A percentile compares a stretch with the other conserved stretches of the same genome.
These are phyloP conservation scores for Bodo saltans DNA, from an alignment of 78 protist species.

Conservation along the genomic window DNA sequence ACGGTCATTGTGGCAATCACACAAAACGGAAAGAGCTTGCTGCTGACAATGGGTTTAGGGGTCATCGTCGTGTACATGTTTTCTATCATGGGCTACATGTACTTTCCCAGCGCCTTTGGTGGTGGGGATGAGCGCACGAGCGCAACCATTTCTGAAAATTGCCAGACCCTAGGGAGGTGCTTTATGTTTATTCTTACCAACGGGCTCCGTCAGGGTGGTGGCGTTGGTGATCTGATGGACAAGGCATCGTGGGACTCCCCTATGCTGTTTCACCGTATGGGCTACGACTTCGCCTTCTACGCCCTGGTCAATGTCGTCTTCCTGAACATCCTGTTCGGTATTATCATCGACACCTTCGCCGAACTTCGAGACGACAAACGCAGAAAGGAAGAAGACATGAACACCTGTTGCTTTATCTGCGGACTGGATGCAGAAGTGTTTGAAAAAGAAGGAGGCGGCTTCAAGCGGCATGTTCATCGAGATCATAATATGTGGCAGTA, in stretches of 20 bases:
- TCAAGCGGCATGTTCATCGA: too few species aligned
- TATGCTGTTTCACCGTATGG: neutral
- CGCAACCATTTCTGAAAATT: too few species aligned
- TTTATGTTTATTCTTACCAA: neutral
- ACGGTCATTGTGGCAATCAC: conserved; percentile 28
- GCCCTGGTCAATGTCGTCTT: conserved; percentile 49
- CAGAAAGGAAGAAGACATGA: conserved; percentile 20
- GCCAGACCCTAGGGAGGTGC: conserved; percentile 20
- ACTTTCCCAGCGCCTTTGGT: neutral
- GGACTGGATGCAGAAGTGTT: conserved; percentile 36
- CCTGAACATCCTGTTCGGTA: conserved; percentile 63
- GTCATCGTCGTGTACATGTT: conserved; percentile 14
- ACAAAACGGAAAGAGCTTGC: conserved; percentile 16
- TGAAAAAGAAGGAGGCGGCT: too few species aligned
- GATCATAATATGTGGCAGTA: too few species aligned
- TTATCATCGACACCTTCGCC: conserved; percentile 76
- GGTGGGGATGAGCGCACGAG: too few species aligned
- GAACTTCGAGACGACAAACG: conserved; percentile 57
- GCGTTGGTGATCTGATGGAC: conserved; percentile 29
- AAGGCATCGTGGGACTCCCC: conserved; percentile 8
- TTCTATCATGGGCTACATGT: conserved; percentile 1
- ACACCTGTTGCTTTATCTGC: conserved; percentile 44
- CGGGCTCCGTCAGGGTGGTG: conserved; percentile 27
- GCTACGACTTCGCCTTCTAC: conserved; percentile 43
- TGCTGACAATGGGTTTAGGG: conserved; percentile 8